phyloP scores from a whole-genome alignment of 305 asterid genomes.

The Euphrasia arctica region DNA sequence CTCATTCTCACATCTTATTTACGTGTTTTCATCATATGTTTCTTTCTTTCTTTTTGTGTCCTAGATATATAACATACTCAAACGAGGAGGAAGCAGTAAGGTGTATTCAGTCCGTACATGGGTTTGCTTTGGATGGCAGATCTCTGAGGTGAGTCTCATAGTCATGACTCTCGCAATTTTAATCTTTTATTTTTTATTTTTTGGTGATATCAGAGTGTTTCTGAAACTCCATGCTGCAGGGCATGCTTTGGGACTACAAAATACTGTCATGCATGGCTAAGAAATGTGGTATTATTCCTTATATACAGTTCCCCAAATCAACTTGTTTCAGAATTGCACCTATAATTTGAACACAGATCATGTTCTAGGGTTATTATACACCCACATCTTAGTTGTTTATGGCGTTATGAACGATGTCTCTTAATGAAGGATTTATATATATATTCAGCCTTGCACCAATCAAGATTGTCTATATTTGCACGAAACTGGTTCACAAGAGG shows the following conservation, averaged over 20 bases:
- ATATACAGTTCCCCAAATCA: slow-evolving; percentile 16
- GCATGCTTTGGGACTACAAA: slow-evolving; percentile 99
- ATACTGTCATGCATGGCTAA: slow-evolving; percentile 98
- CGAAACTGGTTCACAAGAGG: slow-evolving; percentile 7
- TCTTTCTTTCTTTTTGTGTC: slow-evolving; percentile 22
- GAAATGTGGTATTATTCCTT: slow-evolving; percentile 65
- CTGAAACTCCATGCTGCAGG: slow-evolving; percentile 48
- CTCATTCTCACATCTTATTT: slow-evolving; percentile 15
- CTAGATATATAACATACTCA: slow-evolving; percentile 86
- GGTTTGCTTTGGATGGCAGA: slow-evolving; percentile 69
- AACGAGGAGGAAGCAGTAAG: slow-evolving; percentile 95
- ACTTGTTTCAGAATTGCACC: slow-evolving; percentile 11
- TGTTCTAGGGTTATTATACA: not conserved
- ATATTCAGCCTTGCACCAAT: slow-evolving; percentile 1
- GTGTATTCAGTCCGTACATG: slow-evolving; percentile 92
- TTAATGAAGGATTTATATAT: not conserved
- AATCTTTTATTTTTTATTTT: not conserved
- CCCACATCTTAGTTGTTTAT: not conserved
- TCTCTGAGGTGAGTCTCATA: slow-evolving; percentile 54
- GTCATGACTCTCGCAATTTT: slow-evolving; percentile 13
- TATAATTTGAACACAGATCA: not conserved
- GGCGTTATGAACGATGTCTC: not conserved
- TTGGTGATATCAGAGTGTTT: slow-evolving; percentile 21
- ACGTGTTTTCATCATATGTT: not conserved
- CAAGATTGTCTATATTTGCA: slow-evolving; percentile 10